Evolutionary conservation across 345 rosid genomes (phyloP).

Genomic region (Lepidium africanum): DNA sequence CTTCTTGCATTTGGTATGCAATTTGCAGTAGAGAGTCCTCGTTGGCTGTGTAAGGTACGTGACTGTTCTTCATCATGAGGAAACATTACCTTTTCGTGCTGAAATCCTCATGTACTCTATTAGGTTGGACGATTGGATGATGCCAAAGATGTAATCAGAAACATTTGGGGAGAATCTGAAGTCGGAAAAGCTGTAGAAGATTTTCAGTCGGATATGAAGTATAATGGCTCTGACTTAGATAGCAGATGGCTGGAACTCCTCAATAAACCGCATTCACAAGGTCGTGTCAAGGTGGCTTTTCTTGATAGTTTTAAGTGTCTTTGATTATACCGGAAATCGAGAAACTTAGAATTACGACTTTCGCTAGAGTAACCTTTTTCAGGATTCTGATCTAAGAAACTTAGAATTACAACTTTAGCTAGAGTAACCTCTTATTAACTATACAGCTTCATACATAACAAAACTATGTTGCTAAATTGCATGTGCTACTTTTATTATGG

Average conservation of each 20-base stretch:
- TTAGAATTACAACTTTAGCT: neutral
- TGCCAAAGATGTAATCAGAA: constrained; percentile 45
- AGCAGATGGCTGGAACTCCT: constrained; percentile 66
- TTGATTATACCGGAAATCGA: neutral
- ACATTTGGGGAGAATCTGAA: constrained; percentile 65
- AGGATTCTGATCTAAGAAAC: neutral
- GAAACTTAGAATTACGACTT: neutral
- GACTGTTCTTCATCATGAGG: neutral
- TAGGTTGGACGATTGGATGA: constrained; percentile 57
- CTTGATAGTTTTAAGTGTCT: neutral
- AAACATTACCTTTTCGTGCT: neutral
- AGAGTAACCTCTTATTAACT: no score
- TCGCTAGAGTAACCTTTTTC: neutral
- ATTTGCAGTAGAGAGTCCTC: constrained; percentile 78
- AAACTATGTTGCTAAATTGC: neutral
- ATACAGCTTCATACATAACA: neutral
- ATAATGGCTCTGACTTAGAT: constrained; percentile 42
- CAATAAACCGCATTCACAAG: constrained; percentile 72
- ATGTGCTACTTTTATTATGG: neutral
- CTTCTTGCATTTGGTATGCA: constrained; percentile 62
- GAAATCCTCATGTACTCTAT: constrained; percentile 5
- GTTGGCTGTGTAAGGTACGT: constrained; percentile 77
- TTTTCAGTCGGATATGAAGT: constrained; percentile 46
- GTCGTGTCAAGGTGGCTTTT: constrained; percentile 51
- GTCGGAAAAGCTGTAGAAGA: constrained; percentile 50